Conservation (phyloP, 2,329 filamentous ascomycete species). For the Aspergillus sp. region DNA sequence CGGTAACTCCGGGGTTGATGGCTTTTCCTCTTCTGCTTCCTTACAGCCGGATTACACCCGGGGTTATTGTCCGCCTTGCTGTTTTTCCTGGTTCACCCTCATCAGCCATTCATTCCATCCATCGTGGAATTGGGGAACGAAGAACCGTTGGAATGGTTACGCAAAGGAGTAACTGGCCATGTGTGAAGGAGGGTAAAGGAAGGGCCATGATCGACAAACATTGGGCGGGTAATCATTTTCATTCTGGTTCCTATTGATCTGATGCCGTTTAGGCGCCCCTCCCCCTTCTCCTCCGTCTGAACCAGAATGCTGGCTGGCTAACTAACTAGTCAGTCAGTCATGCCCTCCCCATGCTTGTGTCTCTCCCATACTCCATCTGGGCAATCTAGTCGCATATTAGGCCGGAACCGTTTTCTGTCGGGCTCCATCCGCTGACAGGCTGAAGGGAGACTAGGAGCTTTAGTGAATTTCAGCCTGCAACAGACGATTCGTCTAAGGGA, state of each 20-base stretch:
- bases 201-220: not conserved
- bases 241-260: not conserved
- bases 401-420: slow-evolving; percentile 26
- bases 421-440: slow-evolving; percentile 20
- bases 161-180: not conserved
- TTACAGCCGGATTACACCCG: slow-evolving; percentile 3
- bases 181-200: not conserved
- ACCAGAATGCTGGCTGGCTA: not conserved
- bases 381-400: slow-evolving; percentile 12
- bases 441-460: slow-evolving; percentile 8
- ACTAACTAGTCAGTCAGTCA: not conserved
- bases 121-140: not conserved
- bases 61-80: not conserved
- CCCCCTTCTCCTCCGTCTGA: not conserved
- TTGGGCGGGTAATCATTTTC: not conserved
- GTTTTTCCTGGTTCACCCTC: not conserved
- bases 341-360: not conserved
- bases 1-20: not conserved
- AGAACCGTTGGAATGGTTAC: not conserved
- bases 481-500: not conserved
- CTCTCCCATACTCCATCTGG: not conserved
- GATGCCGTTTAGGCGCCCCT: not conserved
- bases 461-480: slow-evolving; percentile 3
- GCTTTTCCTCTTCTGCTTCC: not conserved
- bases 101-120: not conserved